Evolutionary conservation across 306 rosid species (phyloP).

Genomic region (Vigna mungo): DNA sequence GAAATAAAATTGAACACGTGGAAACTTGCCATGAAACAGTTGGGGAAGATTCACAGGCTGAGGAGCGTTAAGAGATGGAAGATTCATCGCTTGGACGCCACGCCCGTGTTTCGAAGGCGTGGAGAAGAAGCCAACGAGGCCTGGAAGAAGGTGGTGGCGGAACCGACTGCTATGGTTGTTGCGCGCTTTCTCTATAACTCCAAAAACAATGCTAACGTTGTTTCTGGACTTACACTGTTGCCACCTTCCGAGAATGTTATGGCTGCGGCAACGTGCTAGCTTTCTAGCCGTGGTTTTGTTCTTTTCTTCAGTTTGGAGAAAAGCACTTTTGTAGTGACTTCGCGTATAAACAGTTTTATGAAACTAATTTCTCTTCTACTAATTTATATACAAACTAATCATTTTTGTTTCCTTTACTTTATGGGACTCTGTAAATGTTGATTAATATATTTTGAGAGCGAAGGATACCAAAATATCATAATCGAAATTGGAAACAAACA

Average conservation of each 20-base stretch:
- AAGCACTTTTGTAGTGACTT: not conserved
- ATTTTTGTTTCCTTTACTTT: not conserved
- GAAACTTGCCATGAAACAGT: slow-evolving; percentile 65
- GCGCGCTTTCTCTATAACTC: slow-evolving; percentile 52
- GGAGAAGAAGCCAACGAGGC: slow-evolving; percentile 66
- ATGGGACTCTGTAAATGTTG: too few relatives aligned
- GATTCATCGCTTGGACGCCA: slow-evolving; percentile 71
- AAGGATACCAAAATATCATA: too few relatives aligned
- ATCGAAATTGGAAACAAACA: too few relatives aligned
- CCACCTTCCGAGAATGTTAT: slow-evolving; percentile 41
- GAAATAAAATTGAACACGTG: slow-evolving; percentile 67
- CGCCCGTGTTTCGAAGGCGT: slow-evolving; percentile 62
- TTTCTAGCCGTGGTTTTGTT: not conserved
- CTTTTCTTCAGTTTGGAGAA: not conserved
- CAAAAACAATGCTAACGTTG: not conserved
- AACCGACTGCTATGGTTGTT: slow-evolving; percentile 60
- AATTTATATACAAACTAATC: not conserved
- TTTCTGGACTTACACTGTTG: slow-evolving; percentile 22
- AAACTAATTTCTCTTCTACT: not conserved
- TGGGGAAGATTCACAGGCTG: slow-evolving; percentile 64
- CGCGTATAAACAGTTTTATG: not conserved
- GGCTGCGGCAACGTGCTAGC: slow-evolving; percentile 53
- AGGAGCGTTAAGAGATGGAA: slow-evolving; percentile 68
- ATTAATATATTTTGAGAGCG: too few relatives aligned
- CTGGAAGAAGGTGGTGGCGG: slow-evolving; percentile 70